Percentiles rank a stretch among this genome's conserved stretches.
Conservation (phyloP, 2,329 filamentous ascomycete genomes). For the Aspergillus carbonarius region DNA sequence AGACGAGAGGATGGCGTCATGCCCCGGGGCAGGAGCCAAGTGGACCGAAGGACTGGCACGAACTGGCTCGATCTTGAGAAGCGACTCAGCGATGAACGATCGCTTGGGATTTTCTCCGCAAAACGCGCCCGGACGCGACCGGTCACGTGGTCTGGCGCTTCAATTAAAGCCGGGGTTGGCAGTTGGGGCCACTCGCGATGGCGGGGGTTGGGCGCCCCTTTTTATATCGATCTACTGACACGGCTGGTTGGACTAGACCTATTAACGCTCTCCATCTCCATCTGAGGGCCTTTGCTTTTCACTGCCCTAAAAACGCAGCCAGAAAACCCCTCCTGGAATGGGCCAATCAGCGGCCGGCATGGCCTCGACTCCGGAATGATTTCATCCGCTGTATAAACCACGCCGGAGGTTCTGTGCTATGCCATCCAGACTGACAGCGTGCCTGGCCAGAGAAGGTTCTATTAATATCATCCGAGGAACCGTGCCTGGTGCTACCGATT, state of each 20-base stretch:
- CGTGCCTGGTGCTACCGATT: not conserved
- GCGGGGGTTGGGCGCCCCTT: not conserved
- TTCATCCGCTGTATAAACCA: conserved; percentile 3
- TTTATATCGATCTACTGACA: not conserved
- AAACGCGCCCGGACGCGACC: conserved; percentile 22
- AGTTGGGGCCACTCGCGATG: not conserved
- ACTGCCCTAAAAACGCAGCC: not conserved
- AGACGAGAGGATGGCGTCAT: conserved; percentile 1
- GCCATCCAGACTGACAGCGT: not conserved
- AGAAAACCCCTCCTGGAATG: not conserved
- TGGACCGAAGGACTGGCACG: not conserved
- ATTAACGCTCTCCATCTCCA: not conserved
- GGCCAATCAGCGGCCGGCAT: conserved; percentile 8
- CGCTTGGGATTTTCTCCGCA: conserved; percentile 19
- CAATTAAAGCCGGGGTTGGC: conserved; percentile 20
- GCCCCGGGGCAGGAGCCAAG: conserved; percentile 4
- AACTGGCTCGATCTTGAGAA: not conserved
- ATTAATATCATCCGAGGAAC: not conserved
- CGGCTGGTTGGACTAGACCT: not conserved
- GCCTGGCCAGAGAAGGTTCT: not conserved
- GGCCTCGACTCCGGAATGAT: not conserved
- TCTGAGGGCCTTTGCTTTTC: not conserved
- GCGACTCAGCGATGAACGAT: not conserved
- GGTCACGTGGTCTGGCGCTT: conserved; percentile 24
- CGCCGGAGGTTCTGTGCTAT: not conserved